Evolutionary conservation across 2,329 filamentous ascomycete species (phyloP), one percentile per base, ranked within the genome.

Genomic region (Hypocrella siamensis): DNA sequence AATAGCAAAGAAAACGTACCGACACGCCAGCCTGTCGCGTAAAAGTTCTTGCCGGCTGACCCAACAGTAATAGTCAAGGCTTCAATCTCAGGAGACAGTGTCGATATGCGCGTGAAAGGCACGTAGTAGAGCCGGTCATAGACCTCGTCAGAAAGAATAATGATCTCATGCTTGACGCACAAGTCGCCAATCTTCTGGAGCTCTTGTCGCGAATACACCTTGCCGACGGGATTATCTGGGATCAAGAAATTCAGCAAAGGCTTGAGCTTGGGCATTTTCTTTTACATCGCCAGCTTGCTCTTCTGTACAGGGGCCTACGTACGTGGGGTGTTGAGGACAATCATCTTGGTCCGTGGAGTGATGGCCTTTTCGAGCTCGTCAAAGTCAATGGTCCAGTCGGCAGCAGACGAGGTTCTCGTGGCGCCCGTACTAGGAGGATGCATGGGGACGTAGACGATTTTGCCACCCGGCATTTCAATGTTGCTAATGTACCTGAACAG

Each of bases 11-110:
- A 22, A 4, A 15, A 48, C 61, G 14, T 44, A 61, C 63, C 72
- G 4, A 96, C 86, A 35, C 90, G 77, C 90, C 90, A 98, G 30
- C 90, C 90, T 0, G 90, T 98, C 35, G 83, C 84, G 50, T 96
- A 96, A 57, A 98, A 98, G 63, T 90, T 92, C 69, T 98, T 98
- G 45, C 90, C 90, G 1, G 85, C 90, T 1, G 85, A 93, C 15
- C 90, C 90, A 19, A 98, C 90, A 0, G 90, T 96, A 30, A 98
- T 58, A 4, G 90, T 96, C 42, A 93, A 67, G 36, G 73, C 73
- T 44, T 85, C 85, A 31, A 96, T 75, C 52, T 94, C 85, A 0
- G 86, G 85, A 0, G 84, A 93, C 14, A 98, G 63, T 0, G 85
- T 94, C 17, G 83, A 83, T 34, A 96, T 79, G 44, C 90, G 74